Evolutionary conservation across 1,139 yeast species (phyloP), one percentile per base, ranked within the genome.

Genomic region (Arxiozyma bovina): DNA sequence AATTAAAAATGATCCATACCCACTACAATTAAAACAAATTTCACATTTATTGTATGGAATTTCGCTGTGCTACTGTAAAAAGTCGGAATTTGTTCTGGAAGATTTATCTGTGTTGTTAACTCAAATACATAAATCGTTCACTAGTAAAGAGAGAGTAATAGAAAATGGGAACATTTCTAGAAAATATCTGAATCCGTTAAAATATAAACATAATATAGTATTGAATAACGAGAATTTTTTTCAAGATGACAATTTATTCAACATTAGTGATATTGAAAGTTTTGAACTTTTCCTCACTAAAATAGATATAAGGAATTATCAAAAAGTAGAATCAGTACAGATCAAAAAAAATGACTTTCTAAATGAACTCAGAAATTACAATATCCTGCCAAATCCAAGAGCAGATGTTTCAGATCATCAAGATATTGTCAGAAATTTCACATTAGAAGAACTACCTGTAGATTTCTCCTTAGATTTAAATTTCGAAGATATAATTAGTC

Each of bases 11-110:
- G 58, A 54, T 34, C 60, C 59, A 9, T 34, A 45, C 8, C 55
- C 58, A 4, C 45, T 66, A 18, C 63, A 70, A 8, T 53, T 68
- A 48, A 58, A 67, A 45, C 63, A 66, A 21, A 61, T 66, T 1
- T 67, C 70, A 0, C 64, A 61, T 48, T 53, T 68, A 30, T 50
- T 68, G 21, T 67, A 64, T 50, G 71, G 71, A 11, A 66, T 68
- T 4, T 58, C 69, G 3, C 54, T 68, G 2, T 68, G 71, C 49
- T 66, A 67, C 53, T 60, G 61, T 22, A 61, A 61, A 50, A 67
- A 68, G 47, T 61, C 69, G 3, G 69, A 66, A 34, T 68, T 60
- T 56, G 63, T 68, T 15, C 51, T 67, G 17, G 63, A 58, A 46
- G 71, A 68, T 51, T 48, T 67, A 30, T 58, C 51, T 20, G 45